These are phyloP conservation scores for Sporothrix curviconia DNA, from an alignment of 2,329 filamentous ascomycete species.

Conservation along the genomic window DNA sequence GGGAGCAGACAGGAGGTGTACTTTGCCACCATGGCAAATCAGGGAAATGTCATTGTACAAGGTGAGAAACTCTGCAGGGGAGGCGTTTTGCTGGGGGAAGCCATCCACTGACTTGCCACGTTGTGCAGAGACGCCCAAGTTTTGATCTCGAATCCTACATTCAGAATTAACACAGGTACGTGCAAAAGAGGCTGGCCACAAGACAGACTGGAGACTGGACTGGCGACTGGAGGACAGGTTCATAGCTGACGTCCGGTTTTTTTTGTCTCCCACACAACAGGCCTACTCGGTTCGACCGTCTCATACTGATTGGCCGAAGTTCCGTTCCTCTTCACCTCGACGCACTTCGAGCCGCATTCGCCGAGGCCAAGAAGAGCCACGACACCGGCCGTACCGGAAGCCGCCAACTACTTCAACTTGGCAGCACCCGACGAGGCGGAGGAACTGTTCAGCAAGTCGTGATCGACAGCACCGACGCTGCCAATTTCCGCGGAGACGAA, in stretches of 20 bases:
- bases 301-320: slow-evolving; percentile 72
- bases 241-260: no score
- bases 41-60: slow-evolving; percentile 42
- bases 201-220: no score
- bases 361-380: slow-evolving; percentile 67
- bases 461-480: slow-evolving; percentile 65
- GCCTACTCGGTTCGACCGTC: slow-evolving; percentile 72
- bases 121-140: slow-evolving; percentile 67
- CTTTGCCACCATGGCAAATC: slow-evolving; percentile 41
- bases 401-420: slow-evolving; percentile 57
- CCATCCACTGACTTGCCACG: no score
- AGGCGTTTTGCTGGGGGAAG: no score
- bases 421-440: slow-evolving; percentile 63
- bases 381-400: slow-evolving; percentile 68
- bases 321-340: slow-evolving; percentile 72
- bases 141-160: slow-evolving; percentile 90
- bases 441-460: slow-evolving; percentile 60
- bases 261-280: slow-evolving; percentile 48
- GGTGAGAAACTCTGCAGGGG: no score
- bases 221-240: no score
- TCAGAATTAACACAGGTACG: slow-evolving; percentile 76
- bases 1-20: slow-evolving; percentile 32
- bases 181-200: no score
- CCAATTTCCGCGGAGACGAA: slow-evolving; percentile 64
- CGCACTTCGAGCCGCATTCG: slow-evolving; percentile 70